These are phyloP conservation scores for Trichoderma parareesei DNA, from an alignment of 495 filamentous ascomycete genomes.

Conservation along the genomic window DNA sequence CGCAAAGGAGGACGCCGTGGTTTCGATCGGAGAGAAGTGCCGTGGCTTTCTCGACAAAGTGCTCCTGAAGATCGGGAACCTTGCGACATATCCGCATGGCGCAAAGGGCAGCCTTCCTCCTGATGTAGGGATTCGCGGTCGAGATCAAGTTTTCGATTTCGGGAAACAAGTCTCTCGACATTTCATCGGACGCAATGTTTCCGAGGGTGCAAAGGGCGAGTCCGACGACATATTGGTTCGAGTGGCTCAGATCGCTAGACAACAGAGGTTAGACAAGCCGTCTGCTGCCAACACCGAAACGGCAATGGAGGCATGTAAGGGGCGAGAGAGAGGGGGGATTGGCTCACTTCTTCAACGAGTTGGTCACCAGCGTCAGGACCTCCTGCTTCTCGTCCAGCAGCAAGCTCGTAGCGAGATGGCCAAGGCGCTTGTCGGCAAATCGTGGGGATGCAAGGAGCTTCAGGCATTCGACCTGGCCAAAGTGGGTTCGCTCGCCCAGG, in stretches of 20 bases:
- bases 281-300: slow-evolving; percentile 8
- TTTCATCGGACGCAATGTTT: slow-evolving; percentile 95
- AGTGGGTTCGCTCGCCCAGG: slow-evolving; percentile 95
- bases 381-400: slow-evolving; percentile 97
- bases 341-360: slow-evolving; percentile 86
- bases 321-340: background rate
- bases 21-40: slow-evolving; percentile 82
- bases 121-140: slow-evolving; percentile 92
- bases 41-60: slow-evolving; percentile 91
- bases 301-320: slow-evolving; percentile 9
- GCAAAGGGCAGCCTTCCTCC: slow-evolving; percentile 94
- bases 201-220: slow-evolving; percentile 91
- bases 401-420: slow-evolving; percentile 93
- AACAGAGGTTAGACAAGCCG: slow-evolving; percentile 23
- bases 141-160: slow-evolving; percentile 88
- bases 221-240: slow-evolving; percentile 97
- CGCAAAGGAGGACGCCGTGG: slow-evolving; percentile 89
- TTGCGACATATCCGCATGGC: slow-evolving; percentile 99
- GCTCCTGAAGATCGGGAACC: slow-evolving; percentile 93
- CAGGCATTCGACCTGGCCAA: slow-evolving; percentile 98
- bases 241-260: slow-evolving; percentile 83
- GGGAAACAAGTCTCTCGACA: slow-evolving; percentile 95
- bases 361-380: slow-evolving; percentile 92
- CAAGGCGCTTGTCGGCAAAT: slow-evolving; percentile 95
- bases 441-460: slow-evolving; percentile 94